Evolutionary conservation across 768 basidiomycete species (phyloP), one percentile per base, ranked within the genome.

Genomic region (Tricholoma sp.): DNA sequence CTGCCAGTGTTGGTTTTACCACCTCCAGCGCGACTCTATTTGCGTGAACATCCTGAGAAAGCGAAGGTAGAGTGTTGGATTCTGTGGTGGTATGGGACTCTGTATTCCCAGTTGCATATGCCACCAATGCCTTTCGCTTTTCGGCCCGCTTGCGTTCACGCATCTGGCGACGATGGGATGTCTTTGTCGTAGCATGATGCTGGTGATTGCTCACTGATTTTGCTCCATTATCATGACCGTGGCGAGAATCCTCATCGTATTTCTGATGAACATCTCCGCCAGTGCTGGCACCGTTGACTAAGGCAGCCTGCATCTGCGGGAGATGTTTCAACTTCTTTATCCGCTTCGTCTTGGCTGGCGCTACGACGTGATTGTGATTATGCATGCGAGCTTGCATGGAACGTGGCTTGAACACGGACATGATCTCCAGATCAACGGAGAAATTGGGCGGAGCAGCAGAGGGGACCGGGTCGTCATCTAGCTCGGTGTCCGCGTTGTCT

Each of bases 381-480:
- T 69, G 72, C 61, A 66, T 66, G 14, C 74, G 75, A 7, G 70
- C 72, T 54, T 81, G 83, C 61, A 80, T 71, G 1, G 87, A 86
- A 0, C 85, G 81, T 1, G 88, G 88, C 63, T 90, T 89, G 73
- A 82, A 89, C 9, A 91, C 89, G 2, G 83, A 77, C 2, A 80
- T 72, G 50, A 90, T 88, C 64, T 86, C 85, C 56, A 91, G 78
- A 65, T 83, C 82, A 53, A 85, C 69, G 16, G 76, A 67, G 57
- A 78, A 31, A 32, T 52, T 22, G 46, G 59, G 56, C 32, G 62
- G 57, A 19, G 52, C 50, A 6, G 46, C 12, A 18, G 8, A 2
- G 12, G 27, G 16, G 18, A 27, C 27, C 18, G 47, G 16, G 16
- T 31, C 27, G 46, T 60, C 56, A 29, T 69, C 65, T 18, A 64